Evolutionary conservation across 306 rosid species (phyloP), one percentile per base, ranked within the genome.

Genomic region (Trifolium fragiferum): DNA sequence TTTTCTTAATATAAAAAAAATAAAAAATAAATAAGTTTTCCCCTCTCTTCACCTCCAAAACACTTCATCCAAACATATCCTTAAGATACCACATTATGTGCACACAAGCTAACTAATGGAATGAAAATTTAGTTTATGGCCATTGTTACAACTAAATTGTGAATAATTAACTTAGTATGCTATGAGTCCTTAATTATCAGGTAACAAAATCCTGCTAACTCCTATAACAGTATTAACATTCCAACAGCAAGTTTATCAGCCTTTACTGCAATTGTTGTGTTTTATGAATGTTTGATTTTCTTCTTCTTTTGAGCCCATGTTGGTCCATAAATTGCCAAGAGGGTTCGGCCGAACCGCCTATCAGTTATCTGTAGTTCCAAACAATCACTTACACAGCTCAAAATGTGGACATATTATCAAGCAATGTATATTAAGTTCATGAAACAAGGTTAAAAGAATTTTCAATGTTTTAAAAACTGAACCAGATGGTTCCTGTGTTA

Each of bases 261-360:
- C 57, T 82, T 66, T 43, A 78, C 82, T 25, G 84, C 82, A 77
- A 40, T 30, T 30, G 6, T 80, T 33, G 43, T 66, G 47, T 16
- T 9, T 23, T 33, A 54, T 66, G 77, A 66, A 66, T 44, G 82
- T 78, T 61, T 76, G 43, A 53, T 82, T 80, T 89, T 87, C 69
- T 91, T 91, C 84, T 86, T 90, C 87, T 90, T 95, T 81, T 90
- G 86, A 40, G 99, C 92, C 97, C 99, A 92, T 72, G 77, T 81
- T 61, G 98, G 99, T 83, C 98, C 99, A 72, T 90, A 95, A 72
- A 95, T 95, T 19, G 83, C 96, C 89, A 92, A 81, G 75, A 84
- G 87, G 0, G 99, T 92, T 76, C 97, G 90, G 51, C 97, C 99
- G 19, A 95, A 92, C 78, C 90, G 84, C 35, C 96, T 86, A 71